Evolutionary conservation across 805 yeast species (phyloP).

Genomic region (Wickerhamiella vanderwaltii): DNA sequence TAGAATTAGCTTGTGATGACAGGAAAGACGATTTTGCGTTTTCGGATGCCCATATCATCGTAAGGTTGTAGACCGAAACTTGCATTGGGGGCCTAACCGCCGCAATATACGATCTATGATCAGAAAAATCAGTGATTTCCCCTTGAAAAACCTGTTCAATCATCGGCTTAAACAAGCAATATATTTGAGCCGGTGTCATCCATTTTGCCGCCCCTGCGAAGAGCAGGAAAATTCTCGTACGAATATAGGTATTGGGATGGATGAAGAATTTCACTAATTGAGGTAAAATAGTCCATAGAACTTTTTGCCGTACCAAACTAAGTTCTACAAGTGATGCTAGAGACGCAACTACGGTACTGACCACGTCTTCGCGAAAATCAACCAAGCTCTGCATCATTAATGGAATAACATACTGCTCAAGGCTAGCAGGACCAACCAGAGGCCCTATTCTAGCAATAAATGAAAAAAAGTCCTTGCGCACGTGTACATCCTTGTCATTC

Average conservation of each 20-base stretch:
- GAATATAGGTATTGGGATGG: constrained; percentile 81
- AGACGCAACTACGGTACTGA: constrained; percentile 52
- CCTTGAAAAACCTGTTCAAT: constrained; percentile 64
- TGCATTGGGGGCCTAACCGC: constrained; percentile 51
- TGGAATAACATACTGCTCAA: constrained; percentile 84
- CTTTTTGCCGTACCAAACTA: constrained; percentile 42
- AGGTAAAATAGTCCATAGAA: constrained; percentile 43
- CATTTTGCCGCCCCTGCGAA: constrained; percentile 50
- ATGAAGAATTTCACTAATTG: constrained; percentile 46
- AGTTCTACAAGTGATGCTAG: constrained; percentile 44
- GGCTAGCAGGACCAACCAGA: constrained; percentile 64
- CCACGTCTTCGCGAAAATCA: constrained; percentile 66
- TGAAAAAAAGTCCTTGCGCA: constrained; percentile 59
- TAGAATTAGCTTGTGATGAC: neutral
- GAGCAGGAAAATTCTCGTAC: constrained; percentile 53
- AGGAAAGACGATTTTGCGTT: neutral
- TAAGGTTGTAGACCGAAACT: constrained; percentile 48
- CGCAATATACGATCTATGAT: constrained; percentile 55
- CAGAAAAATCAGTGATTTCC: constrained; percentile 56
- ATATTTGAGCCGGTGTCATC: constrained; percentile 62
- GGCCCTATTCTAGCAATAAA: constrained; percentile 64
- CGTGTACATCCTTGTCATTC: constrained; percentile 59
- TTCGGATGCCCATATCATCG: constrained; percentile 54
- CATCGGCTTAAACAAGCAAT: constrained; percentile 73
- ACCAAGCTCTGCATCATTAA: constrained; percentile 67